phyloP scores from a whole-genome alignment of 257 asterid species.

The Linderniella brevidens region DNA sequence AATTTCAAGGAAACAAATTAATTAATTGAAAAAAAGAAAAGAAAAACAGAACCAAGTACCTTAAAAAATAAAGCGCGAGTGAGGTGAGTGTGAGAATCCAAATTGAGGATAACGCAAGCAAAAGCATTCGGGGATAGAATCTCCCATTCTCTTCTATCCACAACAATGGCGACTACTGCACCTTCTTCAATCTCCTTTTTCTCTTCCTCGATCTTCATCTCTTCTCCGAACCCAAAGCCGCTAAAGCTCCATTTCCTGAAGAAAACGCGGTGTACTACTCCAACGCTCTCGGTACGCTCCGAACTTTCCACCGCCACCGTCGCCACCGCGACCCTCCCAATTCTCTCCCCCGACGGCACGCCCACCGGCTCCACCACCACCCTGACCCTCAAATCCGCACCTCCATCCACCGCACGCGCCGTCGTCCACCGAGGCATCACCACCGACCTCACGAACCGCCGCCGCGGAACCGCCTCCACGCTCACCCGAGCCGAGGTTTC shows the following conservation, averaged over 20 bases:
- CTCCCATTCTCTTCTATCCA: too few species aligned
- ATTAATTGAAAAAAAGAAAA: too few species aligned
- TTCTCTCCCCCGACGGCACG: slow-evolving; percentile 70
- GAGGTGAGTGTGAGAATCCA: not conserved
- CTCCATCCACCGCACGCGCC: slow-evolving; percentile 77
- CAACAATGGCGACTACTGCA: slow-evolving; percentile 31
- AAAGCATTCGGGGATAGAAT: too few species aligned
- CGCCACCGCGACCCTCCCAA: slow-evolving; percentile 53
- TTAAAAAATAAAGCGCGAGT: too few species aligned
- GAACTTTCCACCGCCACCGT: slow-evolving; percentile 15
- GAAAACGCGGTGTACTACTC: not conserved
- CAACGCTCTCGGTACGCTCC: slow-evolving; percentile 9
- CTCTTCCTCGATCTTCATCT: slow-evolving; percentile 46
- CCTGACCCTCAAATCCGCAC: slow-evolving; percentile 64
- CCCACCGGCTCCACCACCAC: slow-evolving; percentile 64
- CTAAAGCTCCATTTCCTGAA: slow-evolving; percentile 18
- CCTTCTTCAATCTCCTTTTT: slow-evolving; percentile 50
- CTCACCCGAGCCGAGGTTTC: slow-evolving; percentile 91
- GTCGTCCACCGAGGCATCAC: slow-evolving; percentile 91
- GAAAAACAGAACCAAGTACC: too few species aligned
- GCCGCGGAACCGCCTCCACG: slow-evolving; percentile 92
- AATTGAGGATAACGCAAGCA: too few species aligned
- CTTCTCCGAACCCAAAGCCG: slow-evolving; percentile 18
- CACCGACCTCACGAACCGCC: slow-evolving; percentile 84
- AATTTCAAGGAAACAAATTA: too few species aligned